Base-by-base conservation (phyloP, 306 rosid genomes). In the Oxytropis ochrocephala region DNA sequence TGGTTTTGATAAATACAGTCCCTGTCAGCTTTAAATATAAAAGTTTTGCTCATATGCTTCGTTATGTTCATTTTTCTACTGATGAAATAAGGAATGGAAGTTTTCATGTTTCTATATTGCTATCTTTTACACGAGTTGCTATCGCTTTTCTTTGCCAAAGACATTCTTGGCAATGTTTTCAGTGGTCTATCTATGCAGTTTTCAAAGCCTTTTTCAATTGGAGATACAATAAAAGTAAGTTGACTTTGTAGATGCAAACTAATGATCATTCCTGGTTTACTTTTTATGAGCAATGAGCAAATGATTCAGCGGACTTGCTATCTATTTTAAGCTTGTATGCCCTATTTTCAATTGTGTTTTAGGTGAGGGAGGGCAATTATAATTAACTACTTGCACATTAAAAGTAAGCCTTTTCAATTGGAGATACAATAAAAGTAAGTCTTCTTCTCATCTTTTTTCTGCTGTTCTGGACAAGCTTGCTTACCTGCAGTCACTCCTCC, bases 151-250 rank as follows among this genome's bases (percentile, higher is more conserved):
- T 96, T 95, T 77, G 90, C 97, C 16, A 84, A 69, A 74, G 97
- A 94, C 48, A 60, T 94, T 49, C 97, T 94, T 70, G 97, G 97
- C 41, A 94, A 94, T 67, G 85, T 94, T 54, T 80, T 88, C 50
- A 94, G 96, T 61, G 97, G 99, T 73, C 78, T 90, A 55, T 79
- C 88, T 16, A 82, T 94, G 92, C 99, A 94, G 58, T 94, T 94
- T 76, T 85, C 95, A 1, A 86, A 79, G 86, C 99, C 97, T 43
- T 94, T 94, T 74, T 88, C 99, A 47, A 76, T 91, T 16, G 99
- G 96, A 82, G 99, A 94, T 80, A 94, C 97, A 9, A 94, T 94
- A 75, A 94, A 87, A 85, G 97, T 88, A 81, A 35, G 87, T 72
- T 69, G 38, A 21, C 53, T 51, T 69, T 13, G 44, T 78, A 21